Percentiles rank a stretch among this genome's conserved stretches.
Evolutionary conservation across 176 grass and related monocot species (phyloP).

Genomic region (Carex scoparia): DNA sequence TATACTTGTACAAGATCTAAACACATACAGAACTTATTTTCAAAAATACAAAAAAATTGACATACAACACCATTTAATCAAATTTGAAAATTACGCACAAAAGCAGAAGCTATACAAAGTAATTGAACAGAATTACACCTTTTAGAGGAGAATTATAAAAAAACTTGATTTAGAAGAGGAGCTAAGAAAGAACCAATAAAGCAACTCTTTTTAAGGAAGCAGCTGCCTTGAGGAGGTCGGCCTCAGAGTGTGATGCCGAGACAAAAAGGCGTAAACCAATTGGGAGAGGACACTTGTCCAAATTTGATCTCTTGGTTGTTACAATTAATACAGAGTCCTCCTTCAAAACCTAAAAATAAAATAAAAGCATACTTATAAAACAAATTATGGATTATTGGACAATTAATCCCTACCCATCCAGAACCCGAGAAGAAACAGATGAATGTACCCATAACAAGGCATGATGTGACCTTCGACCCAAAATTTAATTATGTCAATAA

Average conservation of each 20-base stretch:
- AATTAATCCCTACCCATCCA: not conserved
- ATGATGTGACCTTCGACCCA: not conserved
- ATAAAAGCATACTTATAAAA: not conserved
- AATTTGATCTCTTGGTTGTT: constrained; percentile 56
- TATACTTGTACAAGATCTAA: not conserved
- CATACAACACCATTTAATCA: not conserved
- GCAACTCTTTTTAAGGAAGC: constrained; percentile 71
- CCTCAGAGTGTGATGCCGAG: constrained; percentile 61
- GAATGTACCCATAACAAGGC: not conserved
- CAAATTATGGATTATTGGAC: not conserved
- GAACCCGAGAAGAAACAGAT: not conserved
- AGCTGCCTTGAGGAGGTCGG: constrained; percentile 48
- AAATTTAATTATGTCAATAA: not conserved
- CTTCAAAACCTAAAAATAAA: constrained; percentile 44
- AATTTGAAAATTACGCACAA: not conserved
- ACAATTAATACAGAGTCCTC: constrained; percentile 88
- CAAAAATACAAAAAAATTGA: constrained; percentile 7
- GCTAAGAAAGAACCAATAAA: constrained; percentile 44
- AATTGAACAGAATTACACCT: not conserved
- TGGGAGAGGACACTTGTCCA: constrained; percentile 80
- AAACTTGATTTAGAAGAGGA: constrained; percentile 1
- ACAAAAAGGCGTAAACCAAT: constrained; percentile 72
- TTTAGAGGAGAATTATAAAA: not conserved
- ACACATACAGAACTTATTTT: not conserved
- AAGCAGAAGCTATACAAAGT: constrained; percentile 12